phyloP scores from a whole-genome alignment of 495 filamentous ascomycete genomes.

The Amniculicola lignicola region DNA sequence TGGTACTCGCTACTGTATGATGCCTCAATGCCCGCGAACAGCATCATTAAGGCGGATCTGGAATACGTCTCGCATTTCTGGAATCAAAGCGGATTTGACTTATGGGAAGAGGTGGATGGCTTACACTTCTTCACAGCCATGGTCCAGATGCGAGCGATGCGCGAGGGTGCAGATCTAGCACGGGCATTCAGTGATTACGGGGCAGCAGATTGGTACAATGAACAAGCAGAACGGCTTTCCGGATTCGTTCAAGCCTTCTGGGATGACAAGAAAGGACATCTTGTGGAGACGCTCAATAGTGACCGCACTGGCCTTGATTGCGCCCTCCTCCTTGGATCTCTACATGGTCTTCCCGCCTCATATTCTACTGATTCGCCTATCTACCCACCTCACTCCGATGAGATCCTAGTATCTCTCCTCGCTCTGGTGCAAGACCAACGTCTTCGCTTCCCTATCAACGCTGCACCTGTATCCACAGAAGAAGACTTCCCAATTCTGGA shows the following conservation, averaged over 20 bases:
- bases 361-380: slow-evolving; percentile 13
- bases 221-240: slow-evolving; percentile 37
- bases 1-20: slow-evolving; percentile 41
- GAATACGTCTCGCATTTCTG: slow-evolving; percentile 48
- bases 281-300: slow-evolving; percentile 39
- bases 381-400: slow-evolving; percentile 40
- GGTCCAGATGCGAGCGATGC: slow-evolving; percentile 49
- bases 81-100: slow-evolving; percentile 50
- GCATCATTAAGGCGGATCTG: slow-evolving; percentile 38
- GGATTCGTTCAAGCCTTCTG: slow-evolving; percentile 39
- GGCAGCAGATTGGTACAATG: slow-evolving; percentile 41
- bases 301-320: slow-evolving; percentile 42
- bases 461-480: neutral
- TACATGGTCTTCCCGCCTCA: slow-evolving; percentile 35
- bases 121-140: slow-evolving; percentile 61
- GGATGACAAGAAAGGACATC: slow-evolving; percentile 38
- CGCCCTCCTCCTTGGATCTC: slow-evolving; percentile 41
- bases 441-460: slow-evolving; percentile 41
- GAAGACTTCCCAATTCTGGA: slow-evolving; percentile 27
- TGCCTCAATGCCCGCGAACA: slow-evolving; percentile 34
- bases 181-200: slow-evolving; percentile 36
- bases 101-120: slow-evolving; percentile 55
- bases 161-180: slow-evolving; percentile 41
- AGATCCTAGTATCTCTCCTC: slow-evolving; percentile 43
- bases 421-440: slow-evolving; percentile 40